Evolutionary conservation across 2,329 filamentous ascomycete genomes (phyloP).

Genomic region (Boeremia exigua): DNA sequence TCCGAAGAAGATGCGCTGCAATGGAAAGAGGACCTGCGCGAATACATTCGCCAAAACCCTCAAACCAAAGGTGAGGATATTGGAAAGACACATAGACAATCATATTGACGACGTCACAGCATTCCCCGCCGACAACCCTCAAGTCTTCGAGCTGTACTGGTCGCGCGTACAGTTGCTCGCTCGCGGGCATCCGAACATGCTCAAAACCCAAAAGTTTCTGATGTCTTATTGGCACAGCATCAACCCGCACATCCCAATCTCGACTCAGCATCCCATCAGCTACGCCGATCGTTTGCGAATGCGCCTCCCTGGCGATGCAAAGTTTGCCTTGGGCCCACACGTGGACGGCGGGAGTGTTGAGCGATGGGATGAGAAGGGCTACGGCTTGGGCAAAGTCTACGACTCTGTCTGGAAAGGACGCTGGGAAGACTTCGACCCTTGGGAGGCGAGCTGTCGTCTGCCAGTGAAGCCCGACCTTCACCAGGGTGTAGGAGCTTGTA

Average conservation of each 20-base stretch:
- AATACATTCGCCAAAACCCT: slow-evolving; percentile 56
- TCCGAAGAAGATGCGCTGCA: slow-evolving; percentile 52
- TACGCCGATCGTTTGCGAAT: slow-evolving; percentile 59
- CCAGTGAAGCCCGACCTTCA: slow-evolving; percentile 76
- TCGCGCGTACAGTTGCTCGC: slow-evolving; percentile 55
- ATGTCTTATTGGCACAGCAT: slow-evolving; percentile 57
- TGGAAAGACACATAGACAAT: neutral
- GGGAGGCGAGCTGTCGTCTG: slow-evolving; percentile 75
- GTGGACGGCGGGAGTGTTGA: slow-evolving; percentile 59
- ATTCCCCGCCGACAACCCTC: slow-evolving; percentile 56
- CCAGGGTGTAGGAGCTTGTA: slow-evolving; percentile 79
- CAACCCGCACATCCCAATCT: slow-evolving; percentile 52
- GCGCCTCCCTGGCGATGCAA: slow-evolving; percentile 61
- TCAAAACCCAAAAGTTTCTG: slow-evolving; percentile 55
- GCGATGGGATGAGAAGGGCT: slow-evolving; percentile 66
- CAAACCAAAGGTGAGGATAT: slow-evolving; percentile 47
- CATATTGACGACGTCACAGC: slow-evolving; percentile 39
- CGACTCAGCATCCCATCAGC: slow-evolving; percentile 54
- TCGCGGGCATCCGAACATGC: slow-evolving; percentile 54
- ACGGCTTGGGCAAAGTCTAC: slow-evolving; percentile 70
- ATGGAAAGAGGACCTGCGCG: slow-evolving; percentile 52
- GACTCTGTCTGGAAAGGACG: slow-evolving; percentile 72
- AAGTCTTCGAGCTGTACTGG: slow-evolving; percentile 61
- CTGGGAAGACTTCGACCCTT: slow-evolving; percentile 85
- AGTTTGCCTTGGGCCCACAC: slow-evolving; percentile 63